Percentiles rank a stretch among this genome's conserved stretches.
These are phyloP conservation scores for Sporopachydermia cereana DNA, from an alignment of 1,139 yeast species.

Conservation along the genomic window DNA sequence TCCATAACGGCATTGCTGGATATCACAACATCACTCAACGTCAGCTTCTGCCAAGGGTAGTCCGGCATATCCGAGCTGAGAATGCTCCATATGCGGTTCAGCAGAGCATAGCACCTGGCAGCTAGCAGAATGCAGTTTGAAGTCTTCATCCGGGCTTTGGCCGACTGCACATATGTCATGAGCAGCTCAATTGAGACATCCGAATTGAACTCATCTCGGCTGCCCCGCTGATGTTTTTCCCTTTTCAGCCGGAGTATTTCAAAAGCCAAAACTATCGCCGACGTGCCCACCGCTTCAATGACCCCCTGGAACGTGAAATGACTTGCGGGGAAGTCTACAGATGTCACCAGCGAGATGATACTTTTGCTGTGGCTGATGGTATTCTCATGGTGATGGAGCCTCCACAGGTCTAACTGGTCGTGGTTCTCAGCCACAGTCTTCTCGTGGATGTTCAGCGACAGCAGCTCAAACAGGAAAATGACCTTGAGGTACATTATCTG, in stretches of 20 bases:
- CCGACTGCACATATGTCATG: not conserved
- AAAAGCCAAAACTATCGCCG: not conserved
- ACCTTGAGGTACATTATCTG: not conserved
- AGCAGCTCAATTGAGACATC: not conserved
- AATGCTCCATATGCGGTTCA: not conserved
- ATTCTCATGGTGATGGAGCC: not conserved
- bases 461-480: not conserved
- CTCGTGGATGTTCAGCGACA: not conserved
- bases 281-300: not conserved
- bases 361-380: not conserved
- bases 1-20: not conserved
- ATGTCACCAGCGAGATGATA: not conserved
- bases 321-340: not conserved
- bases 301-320: not conserved
- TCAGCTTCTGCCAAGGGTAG: not conserved
- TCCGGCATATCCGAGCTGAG: not conserved
- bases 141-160: not conserved
- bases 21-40: not conserved
- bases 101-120: slow-evolving; percentile 3
- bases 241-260: not conserved
- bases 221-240: too few species aligned
- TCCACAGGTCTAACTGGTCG: not conserved
- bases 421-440: not conserved
- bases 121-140: not conserved
- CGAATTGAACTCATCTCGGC: not conserved